Conservation (phyloP, 2,329 filamentous ascomycete genomes). For the Apiospora kogelbergensis region DNA sequence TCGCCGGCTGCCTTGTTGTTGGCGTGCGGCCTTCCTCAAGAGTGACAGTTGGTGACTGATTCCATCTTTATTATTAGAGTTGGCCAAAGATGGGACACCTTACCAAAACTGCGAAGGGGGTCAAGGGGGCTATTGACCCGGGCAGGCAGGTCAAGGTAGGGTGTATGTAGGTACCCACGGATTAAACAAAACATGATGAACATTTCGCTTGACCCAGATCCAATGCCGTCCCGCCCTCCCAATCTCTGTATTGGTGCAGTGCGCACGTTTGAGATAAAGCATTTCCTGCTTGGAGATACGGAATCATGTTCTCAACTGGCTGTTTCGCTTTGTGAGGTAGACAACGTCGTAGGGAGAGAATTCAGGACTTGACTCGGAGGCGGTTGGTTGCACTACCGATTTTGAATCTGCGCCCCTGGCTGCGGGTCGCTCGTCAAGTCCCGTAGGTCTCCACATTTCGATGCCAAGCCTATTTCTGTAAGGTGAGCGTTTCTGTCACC, state of each 20-base stretch:
- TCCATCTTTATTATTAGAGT: background rate
- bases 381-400: constrained; percentile 6
- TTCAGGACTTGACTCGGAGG: background rate
- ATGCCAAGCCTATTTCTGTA: background rate
- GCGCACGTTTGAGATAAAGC: background rate
- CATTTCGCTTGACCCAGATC: background rate
- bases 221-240: background rate
- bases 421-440: constrained; percentile 7
- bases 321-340: background rate
- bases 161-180: background rate
- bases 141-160: background rate
- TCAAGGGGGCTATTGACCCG: background rate
- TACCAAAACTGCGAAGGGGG: background rate
- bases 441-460: background rate
- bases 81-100: background rate
- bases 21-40: background rate
- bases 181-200: background rate
- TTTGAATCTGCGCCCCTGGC: constrained; percentile 2
- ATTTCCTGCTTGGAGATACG: background rate
- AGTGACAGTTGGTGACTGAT: background rate
- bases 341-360: background rate
- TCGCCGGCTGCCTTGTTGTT: background rate
- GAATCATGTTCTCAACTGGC: background rate
- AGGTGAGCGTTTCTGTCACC: constrained; percentile 4
- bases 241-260: background rate